phyloP scores from a whole-genome alignment of 345 rosid genomes.

The Lepidium aucheri region DNA sequence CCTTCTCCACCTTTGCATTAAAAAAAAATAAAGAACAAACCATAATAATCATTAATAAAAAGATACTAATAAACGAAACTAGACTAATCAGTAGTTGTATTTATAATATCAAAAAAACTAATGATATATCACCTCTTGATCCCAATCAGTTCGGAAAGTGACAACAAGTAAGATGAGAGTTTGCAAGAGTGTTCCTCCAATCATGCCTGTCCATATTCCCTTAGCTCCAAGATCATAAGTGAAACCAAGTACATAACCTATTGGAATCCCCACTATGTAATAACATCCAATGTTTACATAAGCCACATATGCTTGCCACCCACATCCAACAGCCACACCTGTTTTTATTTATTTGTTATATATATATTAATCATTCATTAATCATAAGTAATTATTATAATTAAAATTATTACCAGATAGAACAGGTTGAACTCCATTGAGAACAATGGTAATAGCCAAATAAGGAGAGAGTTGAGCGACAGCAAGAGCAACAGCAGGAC shows the following conservation, averaged over 20 bases:
- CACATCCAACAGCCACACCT: slow-evolving; percentile 85
- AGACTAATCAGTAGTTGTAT: not conserved
- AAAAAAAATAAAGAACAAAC: not conserved
- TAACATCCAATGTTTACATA: slow-evolving; percentile 74
- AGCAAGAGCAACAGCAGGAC: slow-evolving; percentile 42
- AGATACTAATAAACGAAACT: not conserved
- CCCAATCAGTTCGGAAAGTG: slow-evolving; percentile 53
- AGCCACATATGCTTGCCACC: slow-evolving; percentile 87
- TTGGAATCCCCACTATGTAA: slow-evolving; percentile 54
- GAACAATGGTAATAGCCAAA: slow-evolving; percentile 42
- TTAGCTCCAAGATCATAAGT: slow-evolving; percentile 46
- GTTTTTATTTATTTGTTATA: not conserved
- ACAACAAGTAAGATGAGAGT: slow-evolving; percentile 41
- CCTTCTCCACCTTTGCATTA: slow-evolving; percentile 44
- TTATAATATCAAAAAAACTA: not conserved
- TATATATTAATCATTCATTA: too few relatives aligned
- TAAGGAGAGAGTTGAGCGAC: slow-evolving; percentile 50
- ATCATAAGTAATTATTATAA: too few relatives aligned
- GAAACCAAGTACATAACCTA: slow-evolving; percentile 62
- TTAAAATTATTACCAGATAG: slow-evolving; percentile 46
- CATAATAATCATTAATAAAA: not conserved
- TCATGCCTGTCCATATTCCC: slow-evolving; percentile 86
- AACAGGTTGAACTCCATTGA: slow-evolving; percentile 66
- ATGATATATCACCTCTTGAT: slow-evolving; percentile 41
- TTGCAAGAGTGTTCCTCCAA: slow-evolving; percentile 56